Conservation (phyloP, 768 basidiomycete species). For the Pulveroboletus sp. region DNA sequence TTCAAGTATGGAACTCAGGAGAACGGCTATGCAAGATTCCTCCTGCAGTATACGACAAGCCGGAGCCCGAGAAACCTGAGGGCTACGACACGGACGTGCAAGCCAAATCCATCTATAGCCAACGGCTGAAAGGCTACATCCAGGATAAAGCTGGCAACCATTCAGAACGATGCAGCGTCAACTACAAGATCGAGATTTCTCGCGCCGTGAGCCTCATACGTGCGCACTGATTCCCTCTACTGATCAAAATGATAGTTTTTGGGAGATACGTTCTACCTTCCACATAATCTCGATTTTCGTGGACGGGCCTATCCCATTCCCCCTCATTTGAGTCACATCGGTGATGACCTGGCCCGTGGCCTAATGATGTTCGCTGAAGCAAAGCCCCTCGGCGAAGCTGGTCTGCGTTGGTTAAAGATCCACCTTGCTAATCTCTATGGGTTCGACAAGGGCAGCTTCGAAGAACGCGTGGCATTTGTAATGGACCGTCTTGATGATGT, state of each 20-base stretch:
- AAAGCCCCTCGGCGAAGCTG: conserved; percentile 76
- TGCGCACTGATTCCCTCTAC: neutral
- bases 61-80: conserved; percentile 53
- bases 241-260: conserved; percentile 55
- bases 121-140: conserved; percentile 50
- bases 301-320: conserved; percentile 97
- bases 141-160: conserved; percentile 76
- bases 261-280: conserved; percentile 83
- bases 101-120: conserved; percentile 51
- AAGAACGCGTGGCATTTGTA: conserved; percentile 83
- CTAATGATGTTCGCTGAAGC: conserved; percentile 78
- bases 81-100: conserved; percentile 50
- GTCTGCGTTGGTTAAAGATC: conserved; percentile 92
- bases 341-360: conserved; percentile 89
- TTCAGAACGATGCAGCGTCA: conserved; percentile 87
- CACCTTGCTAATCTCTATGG: conserved; percentile 92
- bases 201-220: conserved; percentile 58
- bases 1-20: conserved; percentile 85
- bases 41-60: conserved; percentile 57
- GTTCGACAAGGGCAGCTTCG: conserved; percentile 91
- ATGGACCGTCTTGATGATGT: conserved; percentile 71
- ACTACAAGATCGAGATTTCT: conserved; percentile 96
- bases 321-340: conserved; percentile 92
- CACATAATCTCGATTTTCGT: conserved; percentile 96
- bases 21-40: conserved; percentile 81